Base-by-base conservation (phyloP, 441 rosid genomes). In the Mallotus japonicus region DNA sequence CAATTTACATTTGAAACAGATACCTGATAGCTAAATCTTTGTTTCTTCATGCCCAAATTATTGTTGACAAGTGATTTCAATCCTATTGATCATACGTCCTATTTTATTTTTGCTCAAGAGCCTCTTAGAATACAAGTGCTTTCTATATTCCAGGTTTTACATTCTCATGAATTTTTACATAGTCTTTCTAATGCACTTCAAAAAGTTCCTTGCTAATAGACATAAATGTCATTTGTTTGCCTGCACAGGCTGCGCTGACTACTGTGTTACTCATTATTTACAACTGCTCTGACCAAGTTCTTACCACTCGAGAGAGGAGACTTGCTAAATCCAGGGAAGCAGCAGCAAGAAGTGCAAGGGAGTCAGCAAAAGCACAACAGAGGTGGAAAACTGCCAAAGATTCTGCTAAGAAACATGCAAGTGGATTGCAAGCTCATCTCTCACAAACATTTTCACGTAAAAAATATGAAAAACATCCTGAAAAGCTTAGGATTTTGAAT, bases 201-300 rank as follows among this genome's bases (percentile, higher is more conserved):
- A 46, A 44, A 69, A 61, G 28, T 50, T 67, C 12, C 70, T 66
- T 49, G 44, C 55, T 65, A 14, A 68, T 71, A 6, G 56, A 67
- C 55, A 37, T 66, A 24, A 37, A 46, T 14, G 20, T 42, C 51
- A 55, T 62, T 67, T 53, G 32, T 76, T 80, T 81, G 51, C 79
- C 64, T 69, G 32, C 84, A 83, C 87, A 93, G 99, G 92, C 83
- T 74, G 97, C 89, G 61, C 78, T 88, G 57, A 76, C 72, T 78
- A 87, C 95, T 75, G 74, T 90, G 62, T 82, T 96, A 22, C 84
- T 96, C 54, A 87, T 93, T 80, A 85, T 96, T 74, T 92, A 96
- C 85, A 90, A 93, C 72, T 96, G 94, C 75, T 93, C 96, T 44
- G 99, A 90, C 75, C 99, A 92, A 87, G 92, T 96, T 77, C 79